Base-by-base conservation (phyloP, 2,329 filamentous ascomycete genomes). In the Microdochium bolleyi region DNA sequence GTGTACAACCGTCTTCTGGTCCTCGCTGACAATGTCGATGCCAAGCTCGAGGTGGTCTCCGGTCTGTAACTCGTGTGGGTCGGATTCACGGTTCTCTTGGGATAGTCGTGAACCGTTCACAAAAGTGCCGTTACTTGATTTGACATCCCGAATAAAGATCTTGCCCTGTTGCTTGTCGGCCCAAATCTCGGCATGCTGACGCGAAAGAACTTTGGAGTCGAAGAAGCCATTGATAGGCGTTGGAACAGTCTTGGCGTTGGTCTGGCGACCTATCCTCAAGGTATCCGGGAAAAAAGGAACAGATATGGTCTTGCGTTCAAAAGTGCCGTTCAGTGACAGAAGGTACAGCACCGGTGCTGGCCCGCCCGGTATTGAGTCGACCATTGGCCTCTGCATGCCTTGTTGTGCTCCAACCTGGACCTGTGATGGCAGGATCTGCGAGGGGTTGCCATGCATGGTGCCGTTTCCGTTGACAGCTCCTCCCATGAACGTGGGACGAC, bases 121-220 rank as follows among this genome's bases (percentile, higher is more conserved):
- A 69, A 99, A 99, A 1, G 94, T 99, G 54, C 94, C 94, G 66
- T 99, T 99, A 41, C 94, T 99, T 0, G 94, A 97, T 71, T 97
- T 99, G 61, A 99, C 88, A 71, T 99, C 94, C 54, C 92, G 84
- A 60, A 99, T 97, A 81, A 86, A 97, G 46, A 99, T 87, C 67
- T 96, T 95, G 51, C 92, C 92, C 57, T 88, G 85, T 52, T 76
- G n/a, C n/a, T n/a, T 70, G 57, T 84, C 80, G 22, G 94, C 91
- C 84, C 91, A 97, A 37, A 99, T 88, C 68, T 99, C 94, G 34
- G 94, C 94, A 68, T 99, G 94, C 67, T 96, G 91, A 62, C 94
- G 82, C 38, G 94, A 97, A 24, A 99, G 80, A 24, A 99, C 94
- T 70, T 99, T 99, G 51, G 92, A 97, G 69, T 99, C 94, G 64